A percentile compares a stretch with the other conserved stretches of the same genome.
Conservation (phyloP, 2,329 filamentous ascomycete species). For the Tolypocladium amazonense region DNA sequence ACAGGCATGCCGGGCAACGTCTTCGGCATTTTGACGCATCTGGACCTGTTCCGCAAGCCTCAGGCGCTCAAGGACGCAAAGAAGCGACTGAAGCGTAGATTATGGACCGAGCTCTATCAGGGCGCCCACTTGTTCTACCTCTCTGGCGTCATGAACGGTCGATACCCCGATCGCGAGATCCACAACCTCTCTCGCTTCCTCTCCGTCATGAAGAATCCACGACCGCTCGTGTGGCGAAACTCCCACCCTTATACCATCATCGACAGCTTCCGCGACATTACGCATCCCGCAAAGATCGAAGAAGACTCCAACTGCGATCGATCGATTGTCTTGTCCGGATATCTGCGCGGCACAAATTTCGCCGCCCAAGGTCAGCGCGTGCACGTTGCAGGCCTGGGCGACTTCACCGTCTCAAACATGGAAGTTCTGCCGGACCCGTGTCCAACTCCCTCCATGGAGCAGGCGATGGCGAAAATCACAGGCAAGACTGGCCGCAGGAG, state of each 20-base stretch:
- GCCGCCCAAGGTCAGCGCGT: constrained; percentile 74
- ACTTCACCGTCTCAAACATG: constrained; percentile 72
- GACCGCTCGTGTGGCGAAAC: constrained; percentile 94
- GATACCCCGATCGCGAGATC: constrained; percentile 92
- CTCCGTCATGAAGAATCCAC: constrained; percentile 97
- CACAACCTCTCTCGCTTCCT: constrained; percentile 93
- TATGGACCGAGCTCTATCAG: constrained; percentile 96
- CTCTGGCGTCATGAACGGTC: constrained; percentile 89
- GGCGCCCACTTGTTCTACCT: constrained; percentile 96
- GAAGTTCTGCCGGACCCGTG: constrained; percentile 90
- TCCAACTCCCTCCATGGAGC: constrained; percentile 84
- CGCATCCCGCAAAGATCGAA: constrained; percentile 84
- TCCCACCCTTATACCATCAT: constrained; percentile 89
- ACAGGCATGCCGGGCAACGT: constrained; percentile 98
- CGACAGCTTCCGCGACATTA: constrained; percentile 91
- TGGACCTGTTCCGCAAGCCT: constrained; percentile 91
- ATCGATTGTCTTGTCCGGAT: constrained; percentile 83
- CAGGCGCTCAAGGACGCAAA: constrained; percentile 87
- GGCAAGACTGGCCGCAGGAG: constrained; percentile 73
- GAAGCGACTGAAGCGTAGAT: constrained; percentile 87
- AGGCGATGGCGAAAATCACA: constrained; percentile 71
- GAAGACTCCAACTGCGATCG: constrained; percentile 82
- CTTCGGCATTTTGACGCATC: constrained; percentile 90
- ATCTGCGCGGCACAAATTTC: constrained; percentile 91
- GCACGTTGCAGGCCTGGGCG: constrained; percentile 86